Conservation (phyloP, 1,284 basidiomycete species). For the Taiwanofungus camphoratus region DNA sequence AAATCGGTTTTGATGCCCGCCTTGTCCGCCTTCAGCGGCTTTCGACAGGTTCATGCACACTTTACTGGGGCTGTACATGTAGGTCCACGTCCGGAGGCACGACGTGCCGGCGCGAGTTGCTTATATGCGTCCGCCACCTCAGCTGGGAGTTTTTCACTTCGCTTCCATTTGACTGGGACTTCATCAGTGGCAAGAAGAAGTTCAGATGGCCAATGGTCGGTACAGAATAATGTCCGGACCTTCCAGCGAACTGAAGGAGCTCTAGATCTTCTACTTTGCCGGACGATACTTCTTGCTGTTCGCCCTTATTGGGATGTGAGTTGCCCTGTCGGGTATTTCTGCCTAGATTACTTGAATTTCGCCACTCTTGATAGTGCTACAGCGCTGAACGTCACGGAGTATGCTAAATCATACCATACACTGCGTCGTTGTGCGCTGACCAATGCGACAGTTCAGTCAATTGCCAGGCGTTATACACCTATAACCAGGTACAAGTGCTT, state of each 20-base stretch:
- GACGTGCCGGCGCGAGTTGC: slow-evolving; percentile 26
- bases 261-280: slow-evolving; percentile 65
- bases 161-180: slow-evolving; percentile 63
- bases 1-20: background rate
- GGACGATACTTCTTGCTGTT: slow-evolving; percentile 63
- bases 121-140: background rate
- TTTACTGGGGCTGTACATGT: slow-evolving; percentile 66
- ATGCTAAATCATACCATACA: slow-evolving; percentile 16
- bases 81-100: slow-evolving; percentile 24
- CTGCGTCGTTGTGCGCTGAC: slow-evolving; percentile 4
- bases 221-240: background rate
- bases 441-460: slow-evolving; percentile 45
- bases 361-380: slow-evolving; percentile 35
- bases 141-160: slow-evolving; percentile 49
- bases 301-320: slow-evolving; percentile 67
- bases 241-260: background rate
- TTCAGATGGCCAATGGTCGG: slow-evolving; percentile 43
- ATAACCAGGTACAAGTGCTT: slow-evolving; percentile 43
- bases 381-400: slow-evolving; percentile 53
- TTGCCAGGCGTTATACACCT: slow-evolving; percentile 68
- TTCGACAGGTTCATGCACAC: slow-evolving; percentile 65
- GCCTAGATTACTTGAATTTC: background rate
- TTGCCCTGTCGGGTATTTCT: slow-evolving; percentile 1
- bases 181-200: slow-evolving; percentile 48
- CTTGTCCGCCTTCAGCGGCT: slow-evolving; percentile 33